These are phyloP conservation scores for Trichomonascaceae sp. DNA, from an alignment of 1,139 yeast species.

Conservation along the genomic window DNA sequence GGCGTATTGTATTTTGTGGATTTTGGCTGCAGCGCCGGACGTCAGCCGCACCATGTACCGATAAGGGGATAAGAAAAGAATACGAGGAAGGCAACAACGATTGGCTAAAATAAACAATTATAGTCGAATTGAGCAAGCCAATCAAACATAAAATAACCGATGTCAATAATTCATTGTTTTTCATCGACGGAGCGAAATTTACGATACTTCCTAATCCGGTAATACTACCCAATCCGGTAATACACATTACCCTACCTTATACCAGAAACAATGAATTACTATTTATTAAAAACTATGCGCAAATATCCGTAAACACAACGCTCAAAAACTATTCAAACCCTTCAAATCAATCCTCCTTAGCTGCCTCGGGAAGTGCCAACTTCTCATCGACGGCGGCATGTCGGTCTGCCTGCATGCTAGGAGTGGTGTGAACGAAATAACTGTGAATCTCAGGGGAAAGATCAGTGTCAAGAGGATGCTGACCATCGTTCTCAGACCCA, in stretches of 20 bases:
- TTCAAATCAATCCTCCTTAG: constrained; percentile 8
- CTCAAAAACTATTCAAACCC: background rate
- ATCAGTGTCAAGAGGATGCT: constrained; percentile 17
- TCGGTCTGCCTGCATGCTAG: constrained; percentile 25
- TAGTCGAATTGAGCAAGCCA: too few relatives aligned
- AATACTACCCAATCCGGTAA: too few relatives aligned
- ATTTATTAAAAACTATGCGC: background rate
- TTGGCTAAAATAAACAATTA: too few relatives aligned
- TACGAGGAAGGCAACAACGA: too few relatives aligned
- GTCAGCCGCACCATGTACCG: background rate
- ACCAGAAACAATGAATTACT: background rate
- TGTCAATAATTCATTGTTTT: too few relatives aligned
- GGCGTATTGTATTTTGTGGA: too few relatives aligned
- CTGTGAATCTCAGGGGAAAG: constrained; percentile 27
- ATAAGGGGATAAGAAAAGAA: too few relatives aligned
- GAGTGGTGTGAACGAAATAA: constrained; percentile 33
- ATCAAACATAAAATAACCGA: too few relatives aligned
- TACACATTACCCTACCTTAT: background rate
- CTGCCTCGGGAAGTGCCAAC: constrained; percentile 23
- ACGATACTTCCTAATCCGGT: too few relatives aligned
- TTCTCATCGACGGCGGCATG: constrained; percentile 20
- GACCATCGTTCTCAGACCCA: constrained; percentile 19
- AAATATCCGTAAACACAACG: background rate
- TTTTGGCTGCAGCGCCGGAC: background rate
- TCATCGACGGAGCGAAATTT: too few relatives aligned